Evolutionary conservation across 805 yeast species (phyloP).

Genomic region (Zygotorulaspora florentina): DNA sequence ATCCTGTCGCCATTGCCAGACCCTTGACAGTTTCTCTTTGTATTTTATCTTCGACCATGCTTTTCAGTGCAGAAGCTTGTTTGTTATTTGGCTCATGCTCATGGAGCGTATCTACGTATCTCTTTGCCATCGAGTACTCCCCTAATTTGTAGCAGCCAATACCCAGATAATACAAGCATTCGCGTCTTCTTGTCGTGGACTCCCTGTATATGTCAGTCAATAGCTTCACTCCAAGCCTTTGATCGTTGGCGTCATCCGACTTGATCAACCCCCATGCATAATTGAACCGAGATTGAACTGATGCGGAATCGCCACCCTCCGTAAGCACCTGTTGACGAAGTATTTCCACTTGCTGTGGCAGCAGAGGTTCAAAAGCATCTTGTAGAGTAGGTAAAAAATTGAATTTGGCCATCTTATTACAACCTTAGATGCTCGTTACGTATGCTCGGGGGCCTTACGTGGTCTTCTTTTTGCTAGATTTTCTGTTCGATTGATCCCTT

Average conservation of each 20-base stretch:
- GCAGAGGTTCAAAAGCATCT: slow-evolving; percentile 44
- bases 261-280: slow-evolving; percentile 95
- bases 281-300: slow-evolving; percentile 84
- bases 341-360: slow-evolving; percentile 69
- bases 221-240: slow-evolving; percentile 73
- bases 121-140: slow-evolving; percentile 78
- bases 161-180: slow-evolving; percentile 81
- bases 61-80: slow-evolving; percentile 69
- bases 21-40: slow-evolving; percentile 88
- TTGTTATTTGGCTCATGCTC: slow-evolving; percentile 78
- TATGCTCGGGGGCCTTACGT: neutral
- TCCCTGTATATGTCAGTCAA: slow-evolving; percentile 66
- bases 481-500: neutral
- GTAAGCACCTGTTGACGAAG: slow-evolving; percentile 71
- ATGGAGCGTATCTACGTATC: slow-evolving; percentile 75
- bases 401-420: slow-evolving; percentile 20
- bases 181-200: slow-evolving; percentile 80
- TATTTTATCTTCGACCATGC: slow-evolving; percentile 76
- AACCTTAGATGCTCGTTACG: too few species aligned
- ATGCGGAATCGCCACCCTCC: slow-evolving; percentile 70
- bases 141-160: slow-evolving; percentile 86
- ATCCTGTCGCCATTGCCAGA: slow-evolving; percentile 80
- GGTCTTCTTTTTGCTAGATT: neutral
- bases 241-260: slow-evolving; percentile 57
- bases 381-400: slow-evolving; percentile 31